Conservation (phyloP, 2,329 filamentous ascomycete genomes). For the Ceratocystis lukuohia region DNA sequence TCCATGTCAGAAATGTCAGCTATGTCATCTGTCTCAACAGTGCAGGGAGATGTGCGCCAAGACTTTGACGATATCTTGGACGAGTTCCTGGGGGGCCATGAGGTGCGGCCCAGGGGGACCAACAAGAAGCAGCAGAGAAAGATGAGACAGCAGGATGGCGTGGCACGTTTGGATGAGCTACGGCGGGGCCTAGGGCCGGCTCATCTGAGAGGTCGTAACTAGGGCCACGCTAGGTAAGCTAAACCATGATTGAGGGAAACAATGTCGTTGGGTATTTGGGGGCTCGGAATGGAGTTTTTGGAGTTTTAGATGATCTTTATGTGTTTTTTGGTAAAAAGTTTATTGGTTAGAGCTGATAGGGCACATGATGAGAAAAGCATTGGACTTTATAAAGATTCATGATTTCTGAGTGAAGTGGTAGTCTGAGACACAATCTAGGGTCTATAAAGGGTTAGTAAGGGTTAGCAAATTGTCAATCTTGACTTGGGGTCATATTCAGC, state of each 20-base stretch:
- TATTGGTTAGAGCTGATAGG: no score
- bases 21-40: slow-evolving; percentile 50
- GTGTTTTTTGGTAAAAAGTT: neutral
- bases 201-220: slow-evolving; percentile 34
- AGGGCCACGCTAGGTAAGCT: neutral
- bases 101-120: slow-evolving; percentile 40
- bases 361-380: no score
- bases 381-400: no score
- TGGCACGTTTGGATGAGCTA: slow-evolving; percentile 86
- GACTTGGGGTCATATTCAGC: no score
- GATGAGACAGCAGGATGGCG: slow-evolving; percentile 63
- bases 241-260: neutral
- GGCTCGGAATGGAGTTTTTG: neutral
- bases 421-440: no score
- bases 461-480: no score
- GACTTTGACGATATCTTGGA: slow-evolving; percentile 90
- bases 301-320: neutral
- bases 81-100: slow-evolving; percentile 60
- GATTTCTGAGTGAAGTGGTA: no score
- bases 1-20: slow-evolving; percentile 45
- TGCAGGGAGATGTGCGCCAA: slow-evolving; percentile 51
- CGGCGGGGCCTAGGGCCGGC: slow-evolving; percentile 67
- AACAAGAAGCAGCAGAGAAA: slow-evolving; percentile 69
- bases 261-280: neutral
- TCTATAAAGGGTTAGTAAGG: no score